A percentile compares a stretch with the other conserved stretches of the same genome.
phyloP scores from a whole-genome alignment of 2,329 filamentous ascomycete species.

The Xylaria digitata region DNA sequence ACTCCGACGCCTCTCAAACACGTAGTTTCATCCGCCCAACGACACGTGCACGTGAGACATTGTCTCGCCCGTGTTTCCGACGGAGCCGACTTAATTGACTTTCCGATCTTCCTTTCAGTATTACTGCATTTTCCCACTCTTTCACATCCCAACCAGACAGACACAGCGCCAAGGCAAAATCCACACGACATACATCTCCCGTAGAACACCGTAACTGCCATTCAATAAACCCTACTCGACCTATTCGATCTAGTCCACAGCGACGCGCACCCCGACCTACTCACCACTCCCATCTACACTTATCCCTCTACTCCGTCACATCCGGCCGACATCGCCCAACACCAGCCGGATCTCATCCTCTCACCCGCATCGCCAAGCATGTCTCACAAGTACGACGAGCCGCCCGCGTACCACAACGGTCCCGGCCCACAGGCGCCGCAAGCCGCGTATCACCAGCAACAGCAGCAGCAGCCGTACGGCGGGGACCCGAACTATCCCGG shows the following conservation, averaged over 20 bases:
- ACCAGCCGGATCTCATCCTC: not conserved
- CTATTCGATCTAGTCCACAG: conserved; percentile 1
- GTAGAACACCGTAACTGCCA: not conserved
- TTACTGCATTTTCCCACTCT: not conserved
- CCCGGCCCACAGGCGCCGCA: conserved; percentile 59
- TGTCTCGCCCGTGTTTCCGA: conserved; percentile 27
- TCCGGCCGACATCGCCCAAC: conserved; percentile 1
- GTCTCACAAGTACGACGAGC: conserved; percentile 61
- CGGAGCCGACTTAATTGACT: conserved; percentile 2
- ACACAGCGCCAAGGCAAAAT: conserved; percentile 5
- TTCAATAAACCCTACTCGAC: not conserved
- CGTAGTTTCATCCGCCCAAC: not conserved
- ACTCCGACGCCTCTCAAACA: conserved; percentile 24
- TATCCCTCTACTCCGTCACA: conserved; percentile 2
- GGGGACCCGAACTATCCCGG: conserved; percentile 52
- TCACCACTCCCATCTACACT: not conserved
- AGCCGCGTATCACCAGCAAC: conserved; percentile 52
- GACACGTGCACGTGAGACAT: conserved; percentile 9
- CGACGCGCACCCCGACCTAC: not conserved
- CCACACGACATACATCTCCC: not conserved
- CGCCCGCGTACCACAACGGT: conserved; percentile 60
- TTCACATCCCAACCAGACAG: no score
- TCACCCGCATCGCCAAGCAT: conserved; percentile 46
- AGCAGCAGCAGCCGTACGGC: conserved; percentile 37
- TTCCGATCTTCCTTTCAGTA: not conserved